These are phyloP conservation scores for Aspergillus aculeatinus DNA, from an alignment of 2,329 filamentous ascomycete species.

Conservation along the genomic window DNA sequence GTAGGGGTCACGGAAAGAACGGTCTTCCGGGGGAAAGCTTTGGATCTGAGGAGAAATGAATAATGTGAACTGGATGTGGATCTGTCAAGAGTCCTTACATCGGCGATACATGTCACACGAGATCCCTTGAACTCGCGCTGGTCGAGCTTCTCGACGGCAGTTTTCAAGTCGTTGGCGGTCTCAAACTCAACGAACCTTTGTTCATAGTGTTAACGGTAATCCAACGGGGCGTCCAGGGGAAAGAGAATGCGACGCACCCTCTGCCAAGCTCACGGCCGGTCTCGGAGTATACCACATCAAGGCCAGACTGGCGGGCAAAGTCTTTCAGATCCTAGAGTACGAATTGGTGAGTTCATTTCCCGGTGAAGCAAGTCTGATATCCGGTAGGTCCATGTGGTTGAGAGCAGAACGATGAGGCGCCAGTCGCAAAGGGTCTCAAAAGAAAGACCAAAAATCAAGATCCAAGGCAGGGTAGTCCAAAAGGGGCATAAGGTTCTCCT, in stretches of 20 bases:
- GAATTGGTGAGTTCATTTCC: constrained; percentile 72
- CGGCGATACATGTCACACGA: constrained; percentile 79
- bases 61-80: constrained; percentile 21
- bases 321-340: constrained; percentile 98
- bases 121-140: constrained; percentile 89
- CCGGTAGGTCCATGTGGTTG: constrained; percentile 13
- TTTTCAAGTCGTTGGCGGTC: constrained; percentile 82
- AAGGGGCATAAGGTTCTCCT: constrained; percentile 13
- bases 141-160: constrained; percentile 92
- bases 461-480: constrained; percentile 4
- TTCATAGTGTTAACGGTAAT: constrained; percentile 25
- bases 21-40: constrained; percentile 57
- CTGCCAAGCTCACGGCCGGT: constrained; percentile 88
- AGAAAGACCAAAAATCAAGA: not conserved
- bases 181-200: constrained; percentile 95
- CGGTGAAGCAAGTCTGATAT: constrained; percentile 38
- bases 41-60: constrained; percentile 60
- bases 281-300: constrained; percentile 98
- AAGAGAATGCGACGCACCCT: constrained; percentile 65
- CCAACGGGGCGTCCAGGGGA: constrained; percentile 19
- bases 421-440: constrained; percentile 1
- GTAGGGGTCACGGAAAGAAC: constrained; percentile 66
- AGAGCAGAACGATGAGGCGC: constrained; percentile 1
- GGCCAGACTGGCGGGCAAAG: constrained; percentile 92
- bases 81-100: constrained; percentile 60